These are phyloP conservation scores for Mycena amicta DNA, from an alignment of 768 basidiomycete genomes.

Conservation along the genomic window DNA sequence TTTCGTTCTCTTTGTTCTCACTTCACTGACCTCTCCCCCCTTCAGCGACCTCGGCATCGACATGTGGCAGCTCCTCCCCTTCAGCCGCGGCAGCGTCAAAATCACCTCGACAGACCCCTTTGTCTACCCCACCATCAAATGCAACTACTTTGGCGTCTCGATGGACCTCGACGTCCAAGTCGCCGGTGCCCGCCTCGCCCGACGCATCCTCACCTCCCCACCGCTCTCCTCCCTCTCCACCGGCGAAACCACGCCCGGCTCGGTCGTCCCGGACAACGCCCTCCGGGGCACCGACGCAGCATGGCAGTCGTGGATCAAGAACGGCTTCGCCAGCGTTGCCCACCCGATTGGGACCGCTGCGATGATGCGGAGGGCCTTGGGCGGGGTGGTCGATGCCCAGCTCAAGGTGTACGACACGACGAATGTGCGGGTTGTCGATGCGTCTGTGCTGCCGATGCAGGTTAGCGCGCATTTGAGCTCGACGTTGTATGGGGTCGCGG, in stretches of 20 bases:
- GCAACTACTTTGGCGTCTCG: constrained; percentile 53
- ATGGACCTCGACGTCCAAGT: constrained; percentile 54
- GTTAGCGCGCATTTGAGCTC: constrained; percentile 49
- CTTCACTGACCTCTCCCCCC: too few species aligned
- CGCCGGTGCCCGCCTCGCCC: constrained; percentile 47
- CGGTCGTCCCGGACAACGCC: constrained; percentile 43
- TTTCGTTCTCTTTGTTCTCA: too few species aligned
- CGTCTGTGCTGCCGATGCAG: constrained; percentile 50
- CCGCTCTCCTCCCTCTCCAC: constrained; percentile 44
- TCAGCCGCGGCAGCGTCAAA: constrained; percentile 46
- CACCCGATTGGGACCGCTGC: constrained; percentile 53
- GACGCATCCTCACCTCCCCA: constrained; percentile 41
- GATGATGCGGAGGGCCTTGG: constrained; percentile 42
- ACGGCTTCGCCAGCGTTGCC: constrained; percentile 45
- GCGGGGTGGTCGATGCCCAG: constrained; percentile 50
- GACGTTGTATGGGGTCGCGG: constrained; percentile 57
- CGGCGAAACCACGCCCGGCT: constrained; percentile 48
- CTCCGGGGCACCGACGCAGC: constrained; percentile 45
- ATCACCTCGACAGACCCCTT: constrained; percentile 46
- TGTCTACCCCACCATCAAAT: constrained; percentile 46
- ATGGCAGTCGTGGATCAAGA: constrained; percentile 50
- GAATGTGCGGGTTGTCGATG: constrained; percentile 57
- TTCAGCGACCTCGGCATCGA: constrained; percentile 51
- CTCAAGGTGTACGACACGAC: constrained; percentile 48
- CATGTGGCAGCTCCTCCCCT: constrained; percentile 58